phyloP scores from a whole-genome alignment of 1,284 basidiomycete genomes.

The Puccinia hordei region DNA sequence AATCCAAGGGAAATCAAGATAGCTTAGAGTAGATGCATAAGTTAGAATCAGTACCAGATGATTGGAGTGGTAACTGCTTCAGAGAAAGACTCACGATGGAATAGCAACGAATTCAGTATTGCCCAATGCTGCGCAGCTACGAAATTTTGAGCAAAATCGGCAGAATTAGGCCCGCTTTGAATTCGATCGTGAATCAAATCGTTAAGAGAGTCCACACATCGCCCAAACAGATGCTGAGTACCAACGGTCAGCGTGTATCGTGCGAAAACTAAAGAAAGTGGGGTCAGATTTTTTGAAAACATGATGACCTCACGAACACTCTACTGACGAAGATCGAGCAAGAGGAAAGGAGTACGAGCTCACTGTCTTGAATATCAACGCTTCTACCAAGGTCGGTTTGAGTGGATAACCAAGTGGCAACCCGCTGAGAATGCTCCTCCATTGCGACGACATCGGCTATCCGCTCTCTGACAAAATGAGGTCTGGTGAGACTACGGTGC shows the following conservation, averaged over 20 bases:
- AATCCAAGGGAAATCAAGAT: slow-evolving; percentile 24
- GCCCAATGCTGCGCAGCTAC: slow-evolving; percentile 39
- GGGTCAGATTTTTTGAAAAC: slow-evolving; percentile 55
- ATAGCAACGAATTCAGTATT: slow-evolving; percentile 13
- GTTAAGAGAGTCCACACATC: slow-evolving; percentile 41
- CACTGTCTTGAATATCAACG: slow-evolving; percentile 43
- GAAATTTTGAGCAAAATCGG: slow-evolving; percentile 34
- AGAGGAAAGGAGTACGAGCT: not conserved
- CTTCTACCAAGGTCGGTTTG: slow-evolving; percentile 3
- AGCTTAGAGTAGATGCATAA: slow-evolving; percentile 2
- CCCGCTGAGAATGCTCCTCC: slow-evolving; percentile 64
- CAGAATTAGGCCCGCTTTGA: slow-evolving; percentile 1
- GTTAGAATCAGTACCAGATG: not conserved
- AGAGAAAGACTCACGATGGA: slow-evolving; percentile 31
- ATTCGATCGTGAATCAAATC: slow-evolving; percentile 30
- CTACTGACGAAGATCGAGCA: not conserved
- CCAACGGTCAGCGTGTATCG: slow-evolving; percentile 72
- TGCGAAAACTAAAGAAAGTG: slow-evolving; percentile 65
- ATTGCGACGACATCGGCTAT: slow-evolving; percentile 71
- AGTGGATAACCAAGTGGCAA: slow-evolving; percentile 63
- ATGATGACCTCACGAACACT: slow-evolving; percentile 13
- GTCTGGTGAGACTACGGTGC: slow-evolving; percentile 71
- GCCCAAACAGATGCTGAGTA: slow-evolving; percentile 65
- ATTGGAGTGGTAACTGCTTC: not conserved
- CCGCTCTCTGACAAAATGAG: slow-evolving; percentile 72